Evolutionary conservation across 495 filamentous ascomycete genomes (phyloP), one percentile per base, ranked within the genome.

Genomic region (Halenospora varia): DNA sequence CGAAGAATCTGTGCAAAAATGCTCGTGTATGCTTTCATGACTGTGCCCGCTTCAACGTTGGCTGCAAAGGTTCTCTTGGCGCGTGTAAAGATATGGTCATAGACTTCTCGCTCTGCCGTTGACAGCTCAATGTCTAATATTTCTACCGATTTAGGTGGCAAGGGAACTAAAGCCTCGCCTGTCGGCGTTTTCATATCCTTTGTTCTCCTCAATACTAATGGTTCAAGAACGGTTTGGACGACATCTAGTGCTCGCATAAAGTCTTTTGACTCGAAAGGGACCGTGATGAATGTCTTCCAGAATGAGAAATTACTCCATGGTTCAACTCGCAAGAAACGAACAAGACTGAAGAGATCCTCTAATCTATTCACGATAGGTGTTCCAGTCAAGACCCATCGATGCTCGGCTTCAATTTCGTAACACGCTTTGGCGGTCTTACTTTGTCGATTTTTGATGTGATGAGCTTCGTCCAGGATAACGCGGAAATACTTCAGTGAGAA

Each of bases 241-340:
- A 98, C 95, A 66, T 97, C 94, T 8, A 98, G 79, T 2, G 95
- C 94, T 3, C 92, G 85, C 48, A 96, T 82, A 60, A 90, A 96
- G 62, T 98, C 88, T 61, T 94, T 95, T 0, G 89, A 90, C 67
- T 98, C 94, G 53, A 98, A 98, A 0, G 94, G 94, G 13, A 93
- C 84, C 0, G 95, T 98, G 62, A 98, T 98, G 70, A 98, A 98
- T 0, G 95, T 97, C 59, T 92, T 89, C 94, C 94, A 98, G 73
- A 95, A 98, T 2, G 91, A 94, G 68, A 97, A 97, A 69, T 97
- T 97, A 56, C 86, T 90, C 94, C 94, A 98, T 0, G 94, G 94
- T 65, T 97, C 95, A 8, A 97, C 94, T 56, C 88, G 81, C 25
- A 97, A 73, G 72, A 97, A 98, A 15, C 88, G 82, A 22, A 98